These are phyloP conservation scores for Pseudomassariella vexata DNA, from an alignment of 2,329 filamentous ascomycete species.

Conservation along the genomic window DNA sequence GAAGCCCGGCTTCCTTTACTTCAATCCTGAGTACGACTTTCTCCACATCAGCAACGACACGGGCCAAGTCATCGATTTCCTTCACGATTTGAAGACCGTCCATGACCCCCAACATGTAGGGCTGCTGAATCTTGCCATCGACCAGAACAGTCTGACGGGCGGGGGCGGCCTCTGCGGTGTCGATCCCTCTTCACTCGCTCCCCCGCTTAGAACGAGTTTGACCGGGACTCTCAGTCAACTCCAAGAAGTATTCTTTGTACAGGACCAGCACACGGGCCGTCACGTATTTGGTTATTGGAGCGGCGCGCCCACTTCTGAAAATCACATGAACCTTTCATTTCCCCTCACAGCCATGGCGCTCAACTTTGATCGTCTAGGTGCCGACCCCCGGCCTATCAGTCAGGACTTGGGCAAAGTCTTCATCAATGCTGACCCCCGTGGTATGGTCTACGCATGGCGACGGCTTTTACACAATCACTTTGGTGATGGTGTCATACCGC, in stretches of 20 bases:
- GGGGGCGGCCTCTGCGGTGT: not conserved
- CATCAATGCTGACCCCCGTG: too few relatives aligned
- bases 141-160: conserved; percentile 1
- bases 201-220: too few relatives aligned
- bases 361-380: not conserved
- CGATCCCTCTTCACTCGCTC: too few relatives aligned
- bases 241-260: too few relatives aligned
- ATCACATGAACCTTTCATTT: not conserved
- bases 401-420: not conserved
- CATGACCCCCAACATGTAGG: conserved; percentile 10
- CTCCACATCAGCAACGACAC: conserved; percentile 2
- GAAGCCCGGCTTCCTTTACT: conserved; percentile 2
- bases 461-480: too few relatives aligned
- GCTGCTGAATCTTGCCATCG: conserved; percentile 9
- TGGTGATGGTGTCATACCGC: too few relatives aligned
- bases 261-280: too few relatives aligned
- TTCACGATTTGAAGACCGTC: conserved; percentile 9
- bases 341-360: not conserved
- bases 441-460: too few relatives aligned
- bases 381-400: not conserved
- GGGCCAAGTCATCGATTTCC: conserved; percentile 4
- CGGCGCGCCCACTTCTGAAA: too few relatives aligned
- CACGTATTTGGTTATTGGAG: too few relatives aligned
- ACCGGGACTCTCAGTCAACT: too few relatives aligned
- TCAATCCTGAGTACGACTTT: conserved; percentile 12